Evolutionary conservation across 192 early-diverging fungal genomes (phyloP), one percentile per base, ranked within the genome.

Genomic region (Mortierella claussenii): DNA sequence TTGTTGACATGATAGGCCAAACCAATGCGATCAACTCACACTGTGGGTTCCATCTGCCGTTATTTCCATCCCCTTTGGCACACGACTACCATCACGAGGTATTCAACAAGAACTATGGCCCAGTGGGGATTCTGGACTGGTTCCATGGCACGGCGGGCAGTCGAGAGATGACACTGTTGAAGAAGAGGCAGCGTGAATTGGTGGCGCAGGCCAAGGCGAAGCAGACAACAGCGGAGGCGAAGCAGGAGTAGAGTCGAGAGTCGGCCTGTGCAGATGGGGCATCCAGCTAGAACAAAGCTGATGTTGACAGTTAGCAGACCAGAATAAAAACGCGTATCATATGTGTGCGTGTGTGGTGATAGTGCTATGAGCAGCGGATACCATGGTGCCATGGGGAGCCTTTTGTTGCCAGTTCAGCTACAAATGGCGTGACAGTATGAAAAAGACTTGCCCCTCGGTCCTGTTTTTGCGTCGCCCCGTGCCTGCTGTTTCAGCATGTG

Each of bases 61-160:
- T 89, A 21, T 89, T 89, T 67, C 85, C 88, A 7, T 87, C 89
- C 49, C 80, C 83, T 7, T 69, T 84, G 49, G 84, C 80, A 68
- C 92, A 94, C 68, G 92, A 94, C 63, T 90, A 86, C 70, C 92
- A 94, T 68, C 92, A 94, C 61, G 83, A 83, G 79, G 83, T 81
- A 4, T 85, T 87, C 68, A 86, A 83, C 43, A 78, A 82, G 79
- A 86, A 83, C 68, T 89, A 81, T 85, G 86, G 86, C 3, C 68
- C 79, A 26, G 58, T 76, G 7, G 73, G 73, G 6, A 24, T 76
- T 2, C 53, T 76, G 32, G 73, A 76, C 21, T 76, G 73, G 73
- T n/a, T 66, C 8, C 73, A 76, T 42, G 64, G 55, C 40, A 76
- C 73, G 0, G 40, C 57, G 21, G 73, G 73, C 17, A 67, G 58